phyloP scores from a whole-genome alignment of 345 rosid species.

The Erysimum cheiranthoides region DNA sequence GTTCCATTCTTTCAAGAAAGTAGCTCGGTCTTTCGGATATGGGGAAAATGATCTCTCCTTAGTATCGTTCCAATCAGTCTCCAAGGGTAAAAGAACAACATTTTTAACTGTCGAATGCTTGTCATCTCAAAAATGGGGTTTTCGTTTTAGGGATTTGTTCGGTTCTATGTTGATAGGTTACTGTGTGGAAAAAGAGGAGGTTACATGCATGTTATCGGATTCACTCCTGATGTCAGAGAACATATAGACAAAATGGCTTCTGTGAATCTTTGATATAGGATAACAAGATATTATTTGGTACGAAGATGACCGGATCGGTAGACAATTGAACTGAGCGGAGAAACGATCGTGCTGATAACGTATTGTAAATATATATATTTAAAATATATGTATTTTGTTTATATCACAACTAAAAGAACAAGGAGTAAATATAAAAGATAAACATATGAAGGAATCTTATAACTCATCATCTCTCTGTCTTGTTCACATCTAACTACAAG shows the following conservation, averaged over 20 bases:
- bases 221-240: conserved; percentile 71
- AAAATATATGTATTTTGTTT: too few species aligned
- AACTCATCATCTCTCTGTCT: too few species aligned
- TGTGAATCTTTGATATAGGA: conserved; percentile 91
- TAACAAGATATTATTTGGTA: too few species aligned
- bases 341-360: too few species aligned
- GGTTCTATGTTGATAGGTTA: conserved; percentile 58
- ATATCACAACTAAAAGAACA: too few species aligned
- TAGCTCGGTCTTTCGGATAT: conserved; percentile 77
- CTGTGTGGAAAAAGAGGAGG: conserved; percentile 96
- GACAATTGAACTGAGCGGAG: too few species aligned
- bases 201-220: conserved; percentile 92
- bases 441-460: too few species aligned
- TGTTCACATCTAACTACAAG: too few species aligned
- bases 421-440: too few species aligned
- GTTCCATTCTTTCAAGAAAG: conserved; percentile 86
- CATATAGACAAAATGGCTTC: conserved; percentile 91
- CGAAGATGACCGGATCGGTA: too few species aligned
- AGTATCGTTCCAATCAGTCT: conserved; percentile 89
- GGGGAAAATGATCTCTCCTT: conserved; percentile 69
- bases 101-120: not conserved
- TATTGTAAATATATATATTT: too few species aligned
- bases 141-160: not conserved
- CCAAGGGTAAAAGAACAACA: conserved; percentile 61
- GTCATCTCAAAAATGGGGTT: not conserved